Evolutionary conservation across 1,284 basidiomycete species (phyloP).

Genomic region (Rhodotorula sp.): DNA sequence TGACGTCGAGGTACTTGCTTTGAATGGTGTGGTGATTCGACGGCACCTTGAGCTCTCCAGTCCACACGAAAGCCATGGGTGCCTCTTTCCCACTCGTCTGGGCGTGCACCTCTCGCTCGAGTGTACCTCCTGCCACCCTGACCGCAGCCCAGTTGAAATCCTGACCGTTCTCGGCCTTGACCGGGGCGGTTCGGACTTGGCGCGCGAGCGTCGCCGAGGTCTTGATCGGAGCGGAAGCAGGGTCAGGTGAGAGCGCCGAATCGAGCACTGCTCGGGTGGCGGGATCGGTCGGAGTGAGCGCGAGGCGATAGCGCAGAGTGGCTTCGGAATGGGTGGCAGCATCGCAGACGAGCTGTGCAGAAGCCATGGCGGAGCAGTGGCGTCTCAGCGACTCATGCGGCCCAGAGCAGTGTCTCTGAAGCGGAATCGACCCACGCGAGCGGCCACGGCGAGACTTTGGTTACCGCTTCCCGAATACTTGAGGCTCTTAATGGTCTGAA

Average conservation of each 20-base stretch:
- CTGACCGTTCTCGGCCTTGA: constrained; percentile 8
- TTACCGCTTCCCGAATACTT: constrained; percentile 10
- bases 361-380: not conserved
- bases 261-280: constrained; percentile 1
- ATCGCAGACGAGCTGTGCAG: constrained; percentile 7
- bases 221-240: constrained; percentile 4
- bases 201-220: constrained; percentile 9
- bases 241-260: not conserved
- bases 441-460: not conserved
- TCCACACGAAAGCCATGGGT: constrained; percentile 6
- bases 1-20: constrained; percentile 9
- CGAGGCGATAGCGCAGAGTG: constrained; percentile 11
- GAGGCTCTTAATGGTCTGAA: not conserved
- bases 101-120: not conserved
- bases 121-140: constrained; percentile 1
- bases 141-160: constrained; percentile 19
- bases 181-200: constrained; percentile 21
- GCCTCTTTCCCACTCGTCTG: not conserved
- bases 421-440: not conserved
- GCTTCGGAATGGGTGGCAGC: not conserved
- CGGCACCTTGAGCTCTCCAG: constrained; percentile 8
- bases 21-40: constrained; percentile 12
- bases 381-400: not conserved
- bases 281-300: constrained; percentile 4
- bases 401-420: not conserved